phyloP scores from a whole-genome alignment of 495 filamentous ascomycete species.

The Hypoxylon lienhwacheense region DNA sequence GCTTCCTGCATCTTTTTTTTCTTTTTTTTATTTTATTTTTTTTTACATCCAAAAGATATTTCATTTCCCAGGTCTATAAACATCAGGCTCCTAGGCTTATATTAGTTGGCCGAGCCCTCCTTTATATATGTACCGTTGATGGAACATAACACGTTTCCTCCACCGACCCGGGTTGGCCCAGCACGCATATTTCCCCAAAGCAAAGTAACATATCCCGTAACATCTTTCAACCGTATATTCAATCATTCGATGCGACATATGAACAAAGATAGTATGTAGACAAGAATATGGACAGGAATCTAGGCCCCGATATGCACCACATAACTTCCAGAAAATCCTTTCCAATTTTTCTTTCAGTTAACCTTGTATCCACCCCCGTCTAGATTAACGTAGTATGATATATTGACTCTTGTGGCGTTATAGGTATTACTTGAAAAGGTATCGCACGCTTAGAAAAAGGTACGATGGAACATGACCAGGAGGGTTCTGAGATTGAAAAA shows the following conservation, averaged over 20 bases:
- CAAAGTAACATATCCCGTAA: no score
- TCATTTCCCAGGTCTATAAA: constrained; percentile 28
- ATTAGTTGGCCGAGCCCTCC: constrained; percentile 8
- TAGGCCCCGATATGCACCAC: constrained; percentile 22
- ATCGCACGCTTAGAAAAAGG: constrained; percentile 81
- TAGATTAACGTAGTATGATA: constrained; percentile 16
- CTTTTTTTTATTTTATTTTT: background rate
- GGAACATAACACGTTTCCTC: constrained; percentile 1
- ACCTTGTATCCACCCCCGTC: constrained; percentile 1
- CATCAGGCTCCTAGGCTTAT: constrained; percentile 13
- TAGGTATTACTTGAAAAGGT: constrained; percentile 94
- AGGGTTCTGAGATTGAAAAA: background rate
- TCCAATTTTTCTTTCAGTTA: constrained; percentile 1
- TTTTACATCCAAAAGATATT: constrained; percentile 12
- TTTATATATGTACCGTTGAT: constrained; percentile 27
- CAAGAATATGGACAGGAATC: constrained; percentile 25
- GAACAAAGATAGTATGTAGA: constrained; percentile 3
- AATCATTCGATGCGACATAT: constrained; percentile 11
- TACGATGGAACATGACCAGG: constrained; percentile 57
- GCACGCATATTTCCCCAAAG: constrained; percentile 16
- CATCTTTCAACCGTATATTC: constrained; percentile 14
- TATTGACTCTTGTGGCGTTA: constrained; percentile 28
- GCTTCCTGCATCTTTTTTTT: background rate
- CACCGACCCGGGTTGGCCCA: background rate
- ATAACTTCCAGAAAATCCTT: constrained; percentile 2